Base-by-base conservation (phyloP, 768 basidiomycete species). In the Rhodotorula diobovata region DNA sequence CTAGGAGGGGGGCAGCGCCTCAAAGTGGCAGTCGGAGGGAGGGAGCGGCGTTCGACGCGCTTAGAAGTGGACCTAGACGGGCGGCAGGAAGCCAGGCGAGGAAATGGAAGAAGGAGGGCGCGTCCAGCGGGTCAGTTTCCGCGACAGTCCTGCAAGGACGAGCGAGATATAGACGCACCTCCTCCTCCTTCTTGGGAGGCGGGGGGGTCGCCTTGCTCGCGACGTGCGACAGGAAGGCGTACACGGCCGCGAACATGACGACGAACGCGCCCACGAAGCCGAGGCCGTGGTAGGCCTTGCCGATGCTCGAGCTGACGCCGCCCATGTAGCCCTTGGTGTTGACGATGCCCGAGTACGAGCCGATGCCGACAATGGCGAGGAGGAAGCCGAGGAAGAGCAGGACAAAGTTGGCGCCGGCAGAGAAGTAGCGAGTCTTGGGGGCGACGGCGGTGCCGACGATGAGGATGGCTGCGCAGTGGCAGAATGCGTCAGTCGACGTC, bases 351-450 rank as follows among this genome's bases (percentile, higher is more conserved):
- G 54, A n/a, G 30, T 41, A 50, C 20, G 57, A 59, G n/a, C 56
- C 56, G 37, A 39, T 23, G 21, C 28, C 56, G 39, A 51, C 65
- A 28, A 66, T 34, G 21, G 57, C 9, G 2, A 30, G 64, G 56
- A 58, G 56, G 46, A 58, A 66, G 34, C 46, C 56, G 57, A 66
- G 34, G 65, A 66, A 66, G 48, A 59, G 16, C 46, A 66, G 0
- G 21, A 59, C 18, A 41, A 66, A 66, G 35, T 46, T n/a, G 37
- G 28, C 2, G 18, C 46, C 57, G 30, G 57, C 57, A 30, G 57
- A 57, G n/a, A 58, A 58, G 57, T 59, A 59, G 46, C 50, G 0
- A 20, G 46, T 39, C 12, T 4, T 2, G 25, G 46, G 28, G 21
- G 57, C 56, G 48, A 66, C 48, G 21, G 30, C 28, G 1, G 45